phyloP scores from a whole-genome alignment of 2,329 filamentous ascomycete genomes.

The Xylaria sp. region DNA sequence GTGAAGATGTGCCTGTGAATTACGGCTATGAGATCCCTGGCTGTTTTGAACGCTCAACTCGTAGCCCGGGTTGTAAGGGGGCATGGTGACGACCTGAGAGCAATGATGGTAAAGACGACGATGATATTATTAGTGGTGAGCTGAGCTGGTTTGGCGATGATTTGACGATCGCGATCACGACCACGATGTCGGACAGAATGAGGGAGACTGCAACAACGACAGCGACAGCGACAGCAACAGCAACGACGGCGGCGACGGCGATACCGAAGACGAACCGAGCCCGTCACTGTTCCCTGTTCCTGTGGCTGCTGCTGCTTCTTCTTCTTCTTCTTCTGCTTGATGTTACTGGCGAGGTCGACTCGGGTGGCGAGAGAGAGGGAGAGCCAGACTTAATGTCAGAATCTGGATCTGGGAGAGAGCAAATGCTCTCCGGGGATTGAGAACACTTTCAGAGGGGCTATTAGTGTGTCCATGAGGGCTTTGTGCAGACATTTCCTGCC shows the following conservation, averaged over 20 bases:
- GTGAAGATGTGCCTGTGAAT: slow-evolving; percentile 5
- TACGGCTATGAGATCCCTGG: slow-evolving; percentile 17
- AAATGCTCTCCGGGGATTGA: slow-evolving; percentile 27
- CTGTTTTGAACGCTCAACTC: slow-evolving; percentile 24
- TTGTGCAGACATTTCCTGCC: slow-evolving; percentile 37
- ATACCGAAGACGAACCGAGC: background rate
- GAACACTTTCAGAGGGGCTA: slow-evolving; percentile 31
- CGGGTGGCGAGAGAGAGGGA: slow-evolving; percentile 13
- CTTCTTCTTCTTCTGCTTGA: no score
- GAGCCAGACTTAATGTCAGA: slow-evolving; percentile 7
- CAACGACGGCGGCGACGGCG: background rate
- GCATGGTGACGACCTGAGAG: slow-evolving; percentile 34
- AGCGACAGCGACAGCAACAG: slow-evolving; percentile 6
- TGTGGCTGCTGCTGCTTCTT: background rate
- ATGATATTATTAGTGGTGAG: background rate
- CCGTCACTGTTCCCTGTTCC: background rate
- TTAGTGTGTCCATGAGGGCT: slow-evolving; percentile 36
- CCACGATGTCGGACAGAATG: background rate
- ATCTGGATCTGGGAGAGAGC: slow-evolving; percentile 15
- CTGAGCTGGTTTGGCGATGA: background rate
- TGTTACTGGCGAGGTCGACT: slow-evolving; percentile 8
- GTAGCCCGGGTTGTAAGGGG: slow-evolving; percentile 27
- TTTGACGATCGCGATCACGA: slow-evolving; percentile 3
- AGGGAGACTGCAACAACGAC: no score
- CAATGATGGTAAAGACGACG: background rate